Conservation (phyloP, 2,329 filamentous ascomycete genomes). For the Fusarium metavorans region DNA sequence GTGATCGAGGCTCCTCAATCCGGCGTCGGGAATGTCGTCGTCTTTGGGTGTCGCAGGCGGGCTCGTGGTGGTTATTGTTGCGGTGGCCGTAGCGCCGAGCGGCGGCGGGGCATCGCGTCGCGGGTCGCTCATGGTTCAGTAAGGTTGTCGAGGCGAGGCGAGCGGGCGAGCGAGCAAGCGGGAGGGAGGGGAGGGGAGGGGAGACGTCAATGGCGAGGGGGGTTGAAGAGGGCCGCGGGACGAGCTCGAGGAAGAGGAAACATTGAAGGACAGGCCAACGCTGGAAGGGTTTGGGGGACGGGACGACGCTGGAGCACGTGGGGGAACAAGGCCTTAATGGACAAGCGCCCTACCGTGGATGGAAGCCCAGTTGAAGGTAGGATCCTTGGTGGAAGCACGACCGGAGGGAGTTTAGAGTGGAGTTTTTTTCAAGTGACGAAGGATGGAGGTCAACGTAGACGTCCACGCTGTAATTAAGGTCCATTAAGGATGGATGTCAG, state of each 20-base stretch:
- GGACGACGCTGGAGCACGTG: constrained; percentile 18
- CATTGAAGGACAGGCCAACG: constrained; percentile 21
- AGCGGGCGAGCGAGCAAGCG: neutral
- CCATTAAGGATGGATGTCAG: neutral
- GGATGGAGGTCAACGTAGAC: constrained; percentile 6
- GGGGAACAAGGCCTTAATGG: constrained; percentile 13
- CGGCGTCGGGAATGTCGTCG: constrained; percentile 70
- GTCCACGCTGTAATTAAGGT: neutral
- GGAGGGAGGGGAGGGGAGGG: neutral
- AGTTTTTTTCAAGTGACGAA: constrained; percentile 20
- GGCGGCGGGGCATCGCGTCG: constrained; percentile 50
- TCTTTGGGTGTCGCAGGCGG: constrained; percentile 31
- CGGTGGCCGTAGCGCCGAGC: constrained; percentile 23
- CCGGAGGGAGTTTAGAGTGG: constrained; percentile 30
- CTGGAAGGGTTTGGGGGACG: neutral
- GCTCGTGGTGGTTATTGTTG: constrained; percentile 23
- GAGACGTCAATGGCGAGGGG: constrained; percentile 40
- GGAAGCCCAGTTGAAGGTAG: constrained; percentile 14
- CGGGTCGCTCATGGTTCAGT: constrained; percentile 48
- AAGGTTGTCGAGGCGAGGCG: constrained; percentile 5
- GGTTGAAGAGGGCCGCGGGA: constrained; percentile 8
- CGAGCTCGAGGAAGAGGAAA: constrained; percentile 26
- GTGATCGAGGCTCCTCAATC: constrained; percentile 83
- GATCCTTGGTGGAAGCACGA: constrained; percentile 19
- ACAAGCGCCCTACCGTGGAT: constrained; percentile 12